These are phyloP conservation scores for Xenosphaeropsis pyriputrescens DNA, from an alignment of 2,329 filamentous ascomycete genomes.

Conservation along the genomic window DNA sequence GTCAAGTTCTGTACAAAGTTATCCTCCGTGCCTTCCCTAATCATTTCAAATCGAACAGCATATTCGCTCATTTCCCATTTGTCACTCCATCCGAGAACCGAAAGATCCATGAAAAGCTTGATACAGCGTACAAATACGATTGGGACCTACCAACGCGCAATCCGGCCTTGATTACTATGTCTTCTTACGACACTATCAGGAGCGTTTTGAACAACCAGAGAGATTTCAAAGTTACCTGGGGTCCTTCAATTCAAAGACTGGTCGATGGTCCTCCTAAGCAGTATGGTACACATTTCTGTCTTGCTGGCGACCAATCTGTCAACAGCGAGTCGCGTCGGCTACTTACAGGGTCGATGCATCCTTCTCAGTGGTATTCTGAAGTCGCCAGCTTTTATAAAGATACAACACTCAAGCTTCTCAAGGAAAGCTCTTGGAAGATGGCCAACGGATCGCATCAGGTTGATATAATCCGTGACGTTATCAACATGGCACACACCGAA, in stretches of 20 bases:
- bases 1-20: constrained; percentile 75
- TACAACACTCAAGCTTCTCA: constrained; percentile 45
- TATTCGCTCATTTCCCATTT: constrained; percentile 47
- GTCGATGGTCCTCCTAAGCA: constrained; percentile 34
- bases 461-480: constrained; percentile 49
- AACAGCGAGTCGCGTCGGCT: constrained; percentile 34
- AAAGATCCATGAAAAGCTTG: constrained; percentile 53
- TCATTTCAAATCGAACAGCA: constrained; percentile 63
- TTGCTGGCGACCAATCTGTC: constrained; percentile 32
- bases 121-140: constrained; percentile 53
- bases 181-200: constrained; percentile 45
- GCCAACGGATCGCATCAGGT: constrained; percentile 37
- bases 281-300: constrained; percentile 42
- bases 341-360: constrained; percentile 42
- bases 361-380: constrained; percentile 43
- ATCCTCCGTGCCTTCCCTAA: constrained; percentile 67
- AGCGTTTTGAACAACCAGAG: constrained; percentile 41
- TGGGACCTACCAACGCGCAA: constrained; percentile 45
- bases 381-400: constrained; percentile 54
- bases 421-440: constrained; percentile 43
- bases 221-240: constrained; percentile 52
- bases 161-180: constrained; percentile 36
- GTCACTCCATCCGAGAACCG: constrained; percentile 58
- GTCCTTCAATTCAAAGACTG: constrained; percentile 44
- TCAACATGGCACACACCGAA: constrained; percentile 37